Evolutionary conservation across 345 rosid species (phyloP), one percentile per base, ranked within the genome.

Genomic region (Brassica juncea): DNA sequence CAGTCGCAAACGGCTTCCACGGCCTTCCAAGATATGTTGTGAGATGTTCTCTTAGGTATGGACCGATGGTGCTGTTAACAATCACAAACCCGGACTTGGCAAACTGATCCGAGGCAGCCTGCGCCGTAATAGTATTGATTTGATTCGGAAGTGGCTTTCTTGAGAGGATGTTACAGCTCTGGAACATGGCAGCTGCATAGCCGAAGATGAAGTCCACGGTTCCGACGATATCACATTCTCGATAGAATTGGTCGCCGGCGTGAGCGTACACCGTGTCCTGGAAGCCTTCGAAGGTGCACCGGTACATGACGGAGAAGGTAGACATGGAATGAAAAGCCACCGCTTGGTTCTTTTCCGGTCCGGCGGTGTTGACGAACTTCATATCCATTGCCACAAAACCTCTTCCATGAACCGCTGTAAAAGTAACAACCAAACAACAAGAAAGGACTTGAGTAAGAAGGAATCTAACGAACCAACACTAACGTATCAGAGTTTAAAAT

Each of bases 261-360:
- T 88, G 91, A 2, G 92, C 86, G 3, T 93, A 93, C 27, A 93
- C 87, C 0, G 94, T 93, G 89, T 91, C 97, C 77, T 93, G 98
- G 77, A 1, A 82, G 1, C 81, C 97, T 0, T 89, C 82, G 1
- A 93, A 91, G 6, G 83, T 14, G n/a, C 94, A 93, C 6, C 70
- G 72, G 78, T 74, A 84, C 67, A 80, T 77, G 1, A 88, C 85
- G 0, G 97, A 55, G 3, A 16, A 25, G 8, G 10, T 55, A 25
- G 60, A 4, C 8, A 0, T 52, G 8, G 58, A 52, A 15, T 52
- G 58, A 6, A 52, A 52, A 15, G 58, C 58, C 9, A 52, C 23
- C 25, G 23, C 21, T 15, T 49, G 57, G 57, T 16, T 54, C 2
- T 44, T 54, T 6, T 15, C 59, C 23, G 59, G 59, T 54, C 23